Conservation (phyloP, 768 basidiomycete species). For the Collybia mongolica region DNA sequence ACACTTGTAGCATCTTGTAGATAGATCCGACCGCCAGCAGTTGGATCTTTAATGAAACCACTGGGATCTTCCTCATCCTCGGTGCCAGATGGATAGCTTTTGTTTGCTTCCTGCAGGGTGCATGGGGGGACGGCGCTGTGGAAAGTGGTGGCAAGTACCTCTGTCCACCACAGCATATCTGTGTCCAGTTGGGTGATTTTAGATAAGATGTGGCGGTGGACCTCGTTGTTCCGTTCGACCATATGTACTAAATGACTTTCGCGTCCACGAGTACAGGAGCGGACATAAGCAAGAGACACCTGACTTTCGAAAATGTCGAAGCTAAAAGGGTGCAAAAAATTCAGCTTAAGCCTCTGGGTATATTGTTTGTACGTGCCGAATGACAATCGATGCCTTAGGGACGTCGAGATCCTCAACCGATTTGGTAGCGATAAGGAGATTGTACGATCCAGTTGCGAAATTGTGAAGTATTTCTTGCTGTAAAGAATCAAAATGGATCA, state of each 20-base stretch:
- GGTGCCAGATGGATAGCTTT: conserved; percentile 47
- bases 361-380: conserved; percentile 45
- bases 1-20: conserved; percentile 55
- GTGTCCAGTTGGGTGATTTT: conserved; percentile 37
- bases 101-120: conserved; percentile 34
- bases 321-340: conserved; percentile 27
- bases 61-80: conserved; percentile 43
- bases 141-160: conserved; percentile 35
- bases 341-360: not conserved
- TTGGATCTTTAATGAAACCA: conserved; percentile 56
- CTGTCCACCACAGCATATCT: conserved; percentile 48
- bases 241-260: conserved; percentile 61
- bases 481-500: not conserved
- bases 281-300: conserved; percentile 55
- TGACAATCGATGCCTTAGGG: conserved; percentile 54
- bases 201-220: conserved; percentile 52
- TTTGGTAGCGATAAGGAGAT: conserved; percentile 63
- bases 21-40: conserved; percentile 58
- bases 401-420: conserved; percentile 59
- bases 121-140: conserved; percentile 44
- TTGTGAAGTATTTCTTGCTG: conserved; percentile 48
- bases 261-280: conserved; percentile 43
- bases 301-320: conserved; percentile 65
- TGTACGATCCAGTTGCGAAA: conserved; percentile 56
- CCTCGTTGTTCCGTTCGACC: conserved; percentile 56